Evolutionary conservation across 1,284 basidiomycete genomes (phyloP), one percentile per base, ranked within the genome.

Genomic region (Naganishia liquefaciens): DNA sequence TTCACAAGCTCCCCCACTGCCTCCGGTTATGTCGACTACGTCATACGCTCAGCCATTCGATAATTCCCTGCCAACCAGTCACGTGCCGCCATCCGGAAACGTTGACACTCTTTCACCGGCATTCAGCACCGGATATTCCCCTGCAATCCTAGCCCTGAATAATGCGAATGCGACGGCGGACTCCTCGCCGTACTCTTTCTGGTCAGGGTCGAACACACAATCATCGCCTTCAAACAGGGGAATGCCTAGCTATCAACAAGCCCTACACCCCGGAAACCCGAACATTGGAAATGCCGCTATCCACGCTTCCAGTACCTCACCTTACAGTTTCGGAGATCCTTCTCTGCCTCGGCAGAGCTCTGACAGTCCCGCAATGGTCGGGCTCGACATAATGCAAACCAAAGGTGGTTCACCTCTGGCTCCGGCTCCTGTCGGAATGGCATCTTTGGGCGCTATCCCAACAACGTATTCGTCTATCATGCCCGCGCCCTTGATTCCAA

Each of bases 111-210:
- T 33, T 40, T 25, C 43, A 40, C 21, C 49, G 23, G 60, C 46
- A n/a, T 25, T 23, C 33, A 15, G 17, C 30, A 40, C 33, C 11
- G 39, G 46, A 4, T 49, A 23, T 17, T 60, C 55, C 5, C 51
- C 50, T 21, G 43, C 52, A 11, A n/a, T 28, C 0, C 17, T 40
- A 27, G 73, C 74, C 11, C 63, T 74, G 55, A 54, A 66, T 1
- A 58, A 54, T 27, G 13, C 43, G 23, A 30, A 25, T 57, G 51
- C 28, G 21, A 40, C 30, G 37, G 40, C 33, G 21, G 44, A 47
- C 10, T 47, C 55, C 11, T 50, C 55, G 5, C 55, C 55, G 6
- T 49, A 60, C 25, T 21, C 33, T 13, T 60, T 60, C 30, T 60
- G 55, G 55, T 49, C 55, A 5, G 46, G 47, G 1, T 60, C 55